Evolutionary conservation across 805 yeast genomes (phyloP), one percentile per base, ranked within the genome.

Genomic region (Wickerhamiella allomyrinae): DNA sequence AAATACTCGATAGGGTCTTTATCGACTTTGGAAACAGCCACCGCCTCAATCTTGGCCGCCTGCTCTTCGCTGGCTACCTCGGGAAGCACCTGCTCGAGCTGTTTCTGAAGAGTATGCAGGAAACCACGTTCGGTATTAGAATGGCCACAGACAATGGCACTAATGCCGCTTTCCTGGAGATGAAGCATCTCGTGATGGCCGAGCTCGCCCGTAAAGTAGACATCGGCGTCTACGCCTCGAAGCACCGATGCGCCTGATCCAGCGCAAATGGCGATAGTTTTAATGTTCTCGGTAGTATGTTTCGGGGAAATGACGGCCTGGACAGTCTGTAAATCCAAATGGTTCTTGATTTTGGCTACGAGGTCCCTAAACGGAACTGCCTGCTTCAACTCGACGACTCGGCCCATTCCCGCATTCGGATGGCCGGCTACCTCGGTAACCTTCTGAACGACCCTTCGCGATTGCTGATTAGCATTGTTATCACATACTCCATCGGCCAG

Each of bases 91-190:
- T 49, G 41, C 20, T 41, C 44, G 44, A 84, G 65, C 54, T 73
- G 77, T 20, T 57, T 45, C 57, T 71, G 68, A 51, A 83, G 65
- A 1, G 62, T 68, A 20, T 54, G 37, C 47, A 91, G 63, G 55
- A 77, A 91, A 0, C 94, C 94, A 43, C 98, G 68, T 60, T 91
- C 98, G 0, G 95, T 84, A 57, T 89, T 89, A 15, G 94, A 73
- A 55, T 91, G 98, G 53, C 89, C 89, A 53, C 94, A 81, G 2
- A 76, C 73, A 37, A 91, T 67, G 2, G 86, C 84, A 8, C 75
- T 66, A 14, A 74, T 66, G 0, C 94, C 95, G 13, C 64, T 53
- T 52, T 89, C 97, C 39, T 69, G 74, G 49, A 78, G 67, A 44
- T 61, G 72, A 31, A 91, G 68, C 8, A 81, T 79, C 58, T 91